Base-by-base conservation (phyloP, 345 rosid species). In the Carallia pectinifolia region DNA sequence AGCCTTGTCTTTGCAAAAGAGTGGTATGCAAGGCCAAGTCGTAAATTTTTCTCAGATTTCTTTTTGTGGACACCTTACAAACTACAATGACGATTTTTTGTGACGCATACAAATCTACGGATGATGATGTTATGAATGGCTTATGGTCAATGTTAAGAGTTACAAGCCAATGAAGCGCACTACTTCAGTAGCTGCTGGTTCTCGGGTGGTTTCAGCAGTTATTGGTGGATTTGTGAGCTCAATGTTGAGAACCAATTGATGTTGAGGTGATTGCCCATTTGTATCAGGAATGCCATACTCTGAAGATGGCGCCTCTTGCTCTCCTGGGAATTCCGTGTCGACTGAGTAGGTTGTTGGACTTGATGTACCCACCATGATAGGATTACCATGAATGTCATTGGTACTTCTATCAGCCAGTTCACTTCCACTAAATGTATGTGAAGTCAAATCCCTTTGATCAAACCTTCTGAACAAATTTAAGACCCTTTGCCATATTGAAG, bases 401-500 rank as follows among this genome's bases (percentile, higher is more conserved):
- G 4, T 4, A 33, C 34, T 33, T 33, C 34, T 33, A 33, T 33
- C 34, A 33, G 34, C 34, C 34, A 33, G 34, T 33, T 33, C 34
- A 33, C 34, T 4, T 33, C 34, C 4, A 33, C 40, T 67, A 62
- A 72, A 71, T 47, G 69, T 62, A 39, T 54, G 69, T 0, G 55
- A 77, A 30, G 19, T 62, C 30, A 58, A 31, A 36, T 77, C 80
- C 61, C 63, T 77, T 48, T 71, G 37, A n/a, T 62, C 23, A 23
- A 48, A 44, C 60, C 71, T 62, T 56, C 54, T 77, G 1, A 64
- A 18, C 58, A 77, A 61, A 19, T 40, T 1, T 16, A 12, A 37
- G 63, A 12, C 30, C 54, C 71, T 5, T 27, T 23, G 36, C 73
- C 62, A 62, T 7, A 33, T 19, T 52, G 79, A 66, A 64, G 66